These are phyloP conservation scores for Ceratobasidium sp. DNA, from an alignment of 1,284 basidiomycete genomes.

Conservation along the genomic window DNA sequence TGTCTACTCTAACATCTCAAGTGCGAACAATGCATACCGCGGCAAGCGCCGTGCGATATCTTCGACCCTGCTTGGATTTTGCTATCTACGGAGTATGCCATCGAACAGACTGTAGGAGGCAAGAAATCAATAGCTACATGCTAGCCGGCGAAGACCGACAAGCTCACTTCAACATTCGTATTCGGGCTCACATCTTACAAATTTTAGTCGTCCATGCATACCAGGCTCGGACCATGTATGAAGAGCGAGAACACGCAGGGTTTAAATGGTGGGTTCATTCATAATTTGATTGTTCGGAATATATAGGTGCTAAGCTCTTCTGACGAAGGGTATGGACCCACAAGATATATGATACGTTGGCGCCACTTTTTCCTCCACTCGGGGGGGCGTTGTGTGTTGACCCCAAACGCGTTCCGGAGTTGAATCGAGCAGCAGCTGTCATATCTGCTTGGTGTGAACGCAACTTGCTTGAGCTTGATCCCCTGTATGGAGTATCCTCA, in stretches of 20 bases:
- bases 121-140: slow-evolving; percentile 4
- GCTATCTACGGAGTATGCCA: slow-evolving; percentile 32
- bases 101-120: slow-evolving; percentile 2
- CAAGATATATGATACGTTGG: slow-evolving; percentile 15
- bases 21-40: background rate
- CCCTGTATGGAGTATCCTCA: background rate
- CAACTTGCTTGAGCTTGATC: background rate
- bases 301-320: too few species aligned
- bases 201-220: slow-evolving; percentile 12
- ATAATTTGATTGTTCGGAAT: background rate
- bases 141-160: slow-evolving; percentile 6
- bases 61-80: slow-evolving; percentile 29
- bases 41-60: background rate
- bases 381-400: slow-evolving; percentile 15
- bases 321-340: slow-evolving; percentile 13
- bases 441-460: slow-evolving; percentile 23
- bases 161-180: slow-evolving; percentile 9
- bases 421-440: background rate
- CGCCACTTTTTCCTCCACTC: slow-evolving; percentile 27
- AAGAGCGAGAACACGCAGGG: background rate
- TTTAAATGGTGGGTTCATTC: background rate
- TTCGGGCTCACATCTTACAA: slow-evolving; percentile 33
- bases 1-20: background rate
- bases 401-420: background rate
- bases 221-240: background rate